Base-by-base conservation (phyloP, 768 basidiomycete genomes). In the Podaxis sp. region DNA sequence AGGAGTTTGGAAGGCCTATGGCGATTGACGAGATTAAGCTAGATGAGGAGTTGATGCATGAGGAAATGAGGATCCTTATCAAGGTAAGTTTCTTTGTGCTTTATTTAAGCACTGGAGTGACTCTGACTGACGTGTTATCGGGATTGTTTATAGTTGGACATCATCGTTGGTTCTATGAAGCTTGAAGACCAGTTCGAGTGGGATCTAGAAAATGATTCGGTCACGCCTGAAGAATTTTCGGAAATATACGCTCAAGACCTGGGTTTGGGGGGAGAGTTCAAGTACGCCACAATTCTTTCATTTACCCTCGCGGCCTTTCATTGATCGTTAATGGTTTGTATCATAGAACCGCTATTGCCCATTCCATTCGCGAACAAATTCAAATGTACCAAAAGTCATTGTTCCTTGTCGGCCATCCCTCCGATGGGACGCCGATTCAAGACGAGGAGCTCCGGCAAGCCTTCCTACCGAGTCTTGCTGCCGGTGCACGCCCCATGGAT, bases 141-240 rank as follows among this genome's bases (percentile, higher is more conserved):
- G 50, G 11, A 8, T 37, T 63, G 5, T 13, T 40, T 53, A 6
- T 70, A 98, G 95, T 84, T 99, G 65, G 96, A 98, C 75, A 94
- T 98, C 75, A 93, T 94, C 59, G 89, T 96, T 59, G 96, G 94
- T 24, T 87, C 89, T 6, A 86, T 95, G 78, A 95, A 96, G 73
- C 83, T 99, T 24, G 91, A 94, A 60, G 97, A 99, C 74, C 91
- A 95, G 70, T 96, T 98, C 70, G 97, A 98, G 72, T 99, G 97
- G 97, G 96, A 99, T 73, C 75, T 98, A 40, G 89, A 89, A 67
- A 94, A 91, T 60, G 75, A 79, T 22, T 80, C 82, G 51, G 89
- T 92, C 2, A 90, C 89, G 0, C 96, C 96, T 0, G 97, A 99
- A 75, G 87, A 90, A 25, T 98, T 98, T 73, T 94, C 97, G 6